Evolutionary conservation across 305 asterid genomes (phyloP), one percentile per base, ranked within the genome.

Genomic region (Solanum aculeatissimum): DNA sequence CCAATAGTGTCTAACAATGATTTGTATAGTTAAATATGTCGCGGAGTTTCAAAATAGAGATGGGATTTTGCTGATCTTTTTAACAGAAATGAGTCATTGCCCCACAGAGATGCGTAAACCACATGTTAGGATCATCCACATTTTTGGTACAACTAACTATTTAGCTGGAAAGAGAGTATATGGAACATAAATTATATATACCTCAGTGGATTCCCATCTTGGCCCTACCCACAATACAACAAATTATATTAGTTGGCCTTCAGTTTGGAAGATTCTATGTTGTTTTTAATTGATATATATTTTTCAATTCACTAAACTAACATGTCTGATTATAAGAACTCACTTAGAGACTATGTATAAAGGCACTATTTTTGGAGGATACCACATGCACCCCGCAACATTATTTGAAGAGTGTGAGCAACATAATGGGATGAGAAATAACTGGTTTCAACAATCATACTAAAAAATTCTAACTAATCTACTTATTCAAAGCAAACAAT

Each of bases 21-120:
- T 18, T 77, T 51, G 47, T 77, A 77, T 51, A 45, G 40, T 45
- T n/a, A 43, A 71, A 13, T 43, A 71, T 71, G 29, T 69, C 1
- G 38, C 13, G 15, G 54, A 15, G 21, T 71, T 66, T 14, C 25
- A 47, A 60, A 32, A 63, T 60, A 81, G 84, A 75, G 57, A 49
- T 49, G 3, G 68, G 78, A 84, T 40, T 74, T 74, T 47, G 79
- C 81, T 74, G 14, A 65, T 72, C 54, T 72, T 43, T 13, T 70
- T 40, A 40, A 70, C 45, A 58, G 86, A 83, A 84, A 58, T 83
- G 88, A 80, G 83, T 84, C 65, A 77, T 86, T 85, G 72, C 83
- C 94, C 94, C 91, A 89, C 92, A 80, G 65, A 86, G 90, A 89
- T 88, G 89, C 83, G 83, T 66, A 87, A 72, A 84, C 58, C 88